Evolutionary conservation across 371 early-diverging fungal species (phyloP).

Genomic region (Coemansia sp.): DNA sequence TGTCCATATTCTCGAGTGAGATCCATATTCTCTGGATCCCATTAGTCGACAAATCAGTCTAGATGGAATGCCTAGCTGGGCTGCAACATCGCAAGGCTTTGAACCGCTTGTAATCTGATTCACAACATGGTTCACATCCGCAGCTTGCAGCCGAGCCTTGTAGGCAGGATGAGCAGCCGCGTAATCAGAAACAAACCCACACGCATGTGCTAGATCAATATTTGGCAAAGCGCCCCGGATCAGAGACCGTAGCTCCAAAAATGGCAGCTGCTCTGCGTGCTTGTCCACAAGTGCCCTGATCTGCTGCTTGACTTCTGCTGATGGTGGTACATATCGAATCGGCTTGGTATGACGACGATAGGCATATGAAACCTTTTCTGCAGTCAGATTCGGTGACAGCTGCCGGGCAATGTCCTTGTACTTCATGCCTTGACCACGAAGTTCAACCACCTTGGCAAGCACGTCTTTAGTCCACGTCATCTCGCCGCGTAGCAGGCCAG

Average conservation of each 20-base stretch:
- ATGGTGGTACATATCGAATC: background rate
- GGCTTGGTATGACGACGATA: background rate
- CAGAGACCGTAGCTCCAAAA: background rate
- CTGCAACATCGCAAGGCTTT: background rate
- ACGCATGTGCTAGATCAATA: background rate
- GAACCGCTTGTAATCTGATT: background rate
- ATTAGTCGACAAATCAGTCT: background rate
- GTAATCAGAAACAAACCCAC: background rate
- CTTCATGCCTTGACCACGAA: slow-evolving; percentile 4
- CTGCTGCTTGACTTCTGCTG: background rate
- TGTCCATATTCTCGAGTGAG: background rate
- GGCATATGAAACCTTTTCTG: background rate
- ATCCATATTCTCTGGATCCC: background rate
- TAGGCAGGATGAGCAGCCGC: background rate
- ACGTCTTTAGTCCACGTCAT: slow-evolving; percentile 12
- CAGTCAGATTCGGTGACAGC: background rate
- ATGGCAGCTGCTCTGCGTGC: background rate
- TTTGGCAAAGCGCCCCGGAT: background rate
- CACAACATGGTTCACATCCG: background rate
- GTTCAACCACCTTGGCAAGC: background rate
- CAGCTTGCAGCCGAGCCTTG: background rate
- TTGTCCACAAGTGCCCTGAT: background rate
- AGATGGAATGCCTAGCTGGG: background rate
- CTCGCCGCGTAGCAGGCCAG: slow-evolving; percentile 3
- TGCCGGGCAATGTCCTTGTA: background rate